phyloP scores from a whole-genome alignment of 2,329 filamentous ascomycete species.

The Fusarium sublunatum region DNA sequence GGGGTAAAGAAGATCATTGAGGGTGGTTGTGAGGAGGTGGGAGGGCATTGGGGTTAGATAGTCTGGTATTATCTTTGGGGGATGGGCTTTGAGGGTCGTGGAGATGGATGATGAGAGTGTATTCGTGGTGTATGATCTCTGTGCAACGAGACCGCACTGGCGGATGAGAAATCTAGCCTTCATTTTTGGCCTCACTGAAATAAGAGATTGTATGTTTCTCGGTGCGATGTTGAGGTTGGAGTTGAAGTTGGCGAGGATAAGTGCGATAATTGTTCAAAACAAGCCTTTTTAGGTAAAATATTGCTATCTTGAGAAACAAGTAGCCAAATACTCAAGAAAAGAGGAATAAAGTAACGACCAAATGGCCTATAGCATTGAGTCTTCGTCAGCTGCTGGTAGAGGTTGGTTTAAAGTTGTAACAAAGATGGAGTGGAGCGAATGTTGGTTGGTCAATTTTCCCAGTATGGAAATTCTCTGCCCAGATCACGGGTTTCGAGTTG shows the following conservation, averaged over 20 bases:
- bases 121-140: slow-evolving; percentile 19
- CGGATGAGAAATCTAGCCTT: slow-evolving; percentile 3
- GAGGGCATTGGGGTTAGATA: slow-evolving; percentile 68
- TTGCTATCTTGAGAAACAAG: no score
- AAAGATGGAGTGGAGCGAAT: background rate
- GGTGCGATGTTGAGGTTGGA: background rate
- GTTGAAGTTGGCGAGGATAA: background rate
- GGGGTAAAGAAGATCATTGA: slow-evolving; percentile 64
- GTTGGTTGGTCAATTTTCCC: background rate
- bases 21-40: slow-evolving; percentile 71
- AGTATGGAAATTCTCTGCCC: no score
- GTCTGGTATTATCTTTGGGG: slow-evolving; percentile 56
- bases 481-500: no score
- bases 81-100: slow-evolving; percentile 43
- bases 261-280: background rate
- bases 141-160: slow-evolving; percentile 8
- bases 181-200: no score
- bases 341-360: no score
- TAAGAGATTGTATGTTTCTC: background rate
- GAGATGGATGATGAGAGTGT: slow-evolving; percentile 14
- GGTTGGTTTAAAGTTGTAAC: background rate
- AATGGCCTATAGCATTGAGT: no score
- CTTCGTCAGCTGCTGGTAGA: background rate
- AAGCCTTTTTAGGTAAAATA: background rate
- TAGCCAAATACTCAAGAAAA: no score